These are phyloP conservation scores for Rhizopus arrhizus DNA, from an alignment of 371 early-diverging fungal genomes.

Conservation along the genomic window DNA sequence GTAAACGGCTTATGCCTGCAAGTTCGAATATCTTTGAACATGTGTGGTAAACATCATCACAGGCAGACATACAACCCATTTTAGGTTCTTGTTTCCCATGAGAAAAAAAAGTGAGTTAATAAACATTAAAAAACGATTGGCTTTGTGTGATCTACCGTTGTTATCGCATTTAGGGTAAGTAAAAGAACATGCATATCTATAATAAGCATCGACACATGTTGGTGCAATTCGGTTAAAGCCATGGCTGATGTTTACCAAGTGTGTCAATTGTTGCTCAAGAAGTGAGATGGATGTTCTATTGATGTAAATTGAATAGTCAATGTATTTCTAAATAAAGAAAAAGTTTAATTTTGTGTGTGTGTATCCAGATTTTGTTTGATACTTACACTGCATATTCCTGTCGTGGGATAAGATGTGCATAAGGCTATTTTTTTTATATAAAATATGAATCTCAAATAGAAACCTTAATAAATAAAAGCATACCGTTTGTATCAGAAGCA, in stretches of 20 bases:
- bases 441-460: too few species aligned
- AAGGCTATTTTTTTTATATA: constrained; percentile 1
- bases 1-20: constrained; percentile 39
- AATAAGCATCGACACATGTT: constrained; percentile 44
- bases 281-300: constrained; percentile 20
- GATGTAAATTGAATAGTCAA: constrained; percentile 41
- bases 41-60: constrained; percentile 31
- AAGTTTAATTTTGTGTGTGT: constrained; percentile 8
- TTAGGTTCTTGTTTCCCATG: constrained; percentile 9
- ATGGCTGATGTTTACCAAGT: constrained; percentile 11
- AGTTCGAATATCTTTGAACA: constrained; percentile 46
- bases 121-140: constrained; percentile 1
- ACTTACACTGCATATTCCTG: constrained; percentile 26
- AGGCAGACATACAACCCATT: constrained; percentile 56
- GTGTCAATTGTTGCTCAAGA: constrained; percentile 29
- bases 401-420: constrained; percentile 20
- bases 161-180: constrained; percentile 40
- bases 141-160: constrained; percentile 14
- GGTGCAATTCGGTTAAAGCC: constrained; percentile 26
- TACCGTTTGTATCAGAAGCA: too few species aligned
- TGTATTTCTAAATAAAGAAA: constrained; percentile 26
- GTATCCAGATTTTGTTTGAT: neutral
- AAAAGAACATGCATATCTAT: constrained; percentile 43
- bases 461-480: too few species aligned
- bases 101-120: neutral